Evolutionary conservation across 2,329 filamentous ascomycete genomes (phyloP).

Genomic region (Alternaria conjuncta): DNA sequence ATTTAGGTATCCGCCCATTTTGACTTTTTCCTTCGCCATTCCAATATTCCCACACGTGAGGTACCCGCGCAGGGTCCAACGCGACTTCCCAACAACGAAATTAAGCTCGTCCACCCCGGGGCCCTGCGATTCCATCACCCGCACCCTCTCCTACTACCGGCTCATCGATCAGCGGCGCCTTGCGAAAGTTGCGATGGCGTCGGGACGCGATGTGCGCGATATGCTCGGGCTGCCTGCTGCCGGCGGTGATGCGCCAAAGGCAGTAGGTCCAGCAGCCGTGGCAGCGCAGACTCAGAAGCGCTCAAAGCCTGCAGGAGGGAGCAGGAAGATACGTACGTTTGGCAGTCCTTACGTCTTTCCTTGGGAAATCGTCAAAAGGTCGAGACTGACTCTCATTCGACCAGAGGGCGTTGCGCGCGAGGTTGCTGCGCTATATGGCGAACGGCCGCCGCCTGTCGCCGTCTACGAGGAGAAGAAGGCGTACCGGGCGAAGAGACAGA

Average conservation of each 20-base stretch:
- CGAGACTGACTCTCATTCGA: conserved; percentile 28
- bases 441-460: conserved; percentile 50
- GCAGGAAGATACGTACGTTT: conserved; percentile 61
- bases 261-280: conserved; percentile 29
- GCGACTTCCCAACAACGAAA: conserved; percentile 18
- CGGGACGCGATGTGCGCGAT: conserved; percentile 75
- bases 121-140: conserved; percentile 34
- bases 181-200: conserved; percentile 41
- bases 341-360: conserved; percentile 18
- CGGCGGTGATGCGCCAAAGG: conserved; percentile 50
- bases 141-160: conserved; percentile 21
- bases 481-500: conserved; percentile 49
- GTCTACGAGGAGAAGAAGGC: conserved; percentile 50
- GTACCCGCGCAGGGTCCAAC: conserved; percentile 16
- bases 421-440: conserved; percentile 50
- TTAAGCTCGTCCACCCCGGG: conserved; percentile 31
- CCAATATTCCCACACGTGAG: conserved; percentile 15
- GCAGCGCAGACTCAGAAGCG: conserved; percentile 69
- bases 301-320: conserved; percentile 65
- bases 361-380: conserved; percentile 26
- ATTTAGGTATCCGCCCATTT: conserved; percentile 1
- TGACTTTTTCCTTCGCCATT: not conserved
- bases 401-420: conserved; percentile 50
- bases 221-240: conserved; percentile 78
- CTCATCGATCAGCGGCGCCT: conserved; percentile 26